Base-by-base conservation (phyloP, 1,284 basidiomycete genomes). In the Inonotus hispidus region DNA sequence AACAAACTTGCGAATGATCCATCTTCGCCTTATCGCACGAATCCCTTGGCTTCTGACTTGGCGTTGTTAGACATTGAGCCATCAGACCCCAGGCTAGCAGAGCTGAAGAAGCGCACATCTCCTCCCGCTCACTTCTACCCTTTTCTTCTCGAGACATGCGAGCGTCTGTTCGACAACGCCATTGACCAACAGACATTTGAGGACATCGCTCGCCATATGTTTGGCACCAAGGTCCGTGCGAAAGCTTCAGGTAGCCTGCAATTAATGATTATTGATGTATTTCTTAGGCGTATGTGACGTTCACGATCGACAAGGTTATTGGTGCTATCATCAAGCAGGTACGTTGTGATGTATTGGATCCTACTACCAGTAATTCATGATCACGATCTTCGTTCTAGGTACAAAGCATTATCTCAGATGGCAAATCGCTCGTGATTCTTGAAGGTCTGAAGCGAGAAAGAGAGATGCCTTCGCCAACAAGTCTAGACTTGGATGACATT, bases 271-370 rank as follows among this genome's bases (percentile, higher is more conserved):
- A 8, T 43, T 63, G 25, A 56, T 38, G 10, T 49, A 58, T 21
- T 29, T 2, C 64, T 6, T 61, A 89, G 87, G 84, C 85, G 0
- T 96, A 92, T 72, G 88, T 89, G 69, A 84, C 92, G 69, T 97
- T 96, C 71, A 97, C 95, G 0, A 76, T 97, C n/a, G 95, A 98
- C 76, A 94, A 96, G 72, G 80, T 96, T 54, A 84, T 96, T 58
- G 90, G 89, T 2, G 82, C 84, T n/a, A 82, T 93, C 68, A 88
- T 93, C 74, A 97, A 92, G 72, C 94, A 90, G 79, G 91, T 85
- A 62, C 68, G 75, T 73, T 61, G 64, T 57, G 60, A 65, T 50
- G 61, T 65, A 63, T 47, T 47, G 65, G 45, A 23, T 56, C 13
- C 4, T 32, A 11, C 27, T 35, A 5, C 8, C 2, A 10, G 27